Conservation (phyloP, 176 grass and related monocot species). For the Chloris gayana region DNA sequence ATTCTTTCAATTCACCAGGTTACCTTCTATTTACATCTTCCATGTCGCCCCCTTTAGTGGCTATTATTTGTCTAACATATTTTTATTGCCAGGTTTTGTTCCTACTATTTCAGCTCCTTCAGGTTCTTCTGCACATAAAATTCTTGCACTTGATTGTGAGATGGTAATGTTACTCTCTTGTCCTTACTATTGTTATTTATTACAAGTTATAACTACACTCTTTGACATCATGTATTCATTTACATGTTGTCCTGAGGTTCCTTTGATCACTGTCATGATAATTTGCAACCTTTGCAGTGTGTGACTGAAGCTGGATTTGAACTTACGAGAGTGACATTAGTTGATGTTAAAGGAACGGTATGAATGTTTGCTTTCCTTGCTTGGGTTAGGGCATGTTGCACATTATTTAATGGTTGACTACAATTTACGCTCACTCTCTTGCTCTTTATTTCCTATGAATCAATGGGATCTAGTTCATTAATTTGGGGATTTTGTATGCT, state of each 20-base stretch:
- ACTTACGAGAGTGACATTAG: conserved; percentile 92
- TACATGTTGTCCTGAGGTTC: not conserved
- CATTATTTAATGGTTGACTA: not conserved
- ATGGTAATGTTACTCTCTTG: conserved; percentile 58
- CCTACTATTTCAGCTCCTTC: conserved; percentile 70
- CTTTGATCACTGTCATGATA: conserved; percentile 15
- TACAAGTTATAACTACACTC: not conserved
- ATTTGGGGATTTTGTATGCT: conserved; percentile 11
- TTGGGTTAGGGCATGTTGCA: not conserved
- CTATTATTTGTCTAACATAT: not conserved
- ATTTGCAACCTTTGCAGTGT: conserved; percentile 67
- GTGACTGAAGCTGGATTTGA: conserved; percentile 87
- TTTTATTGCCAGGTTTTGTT: conserved; percentile 65
- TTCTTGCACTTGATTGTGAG: conserved; percentile 97
- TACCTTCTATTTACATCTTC: conserved; percentile 16
- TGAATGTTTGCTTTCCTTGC: conserved; percentile 9
- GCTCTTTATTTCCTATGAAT: not conserved
- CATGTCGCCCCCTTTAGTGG: not conserved
- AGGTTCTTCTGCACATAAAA: conserved; percentile 59
- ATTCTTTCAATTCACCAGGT: conserved; percentile 70
- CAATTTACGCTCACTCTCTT: not conserved
- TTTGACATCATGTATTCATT: not conserved
- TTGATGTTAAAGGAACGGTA: conserved; percentile 94
- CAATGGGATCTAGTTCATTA: conserved; percentile 4
- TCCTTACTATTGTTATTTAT: not conserved